Evolutionary conservation across 2,329 filamentous ascomycete species (phyloP).

Genomic region (Ceratocystis eucalypticola): DNA sequence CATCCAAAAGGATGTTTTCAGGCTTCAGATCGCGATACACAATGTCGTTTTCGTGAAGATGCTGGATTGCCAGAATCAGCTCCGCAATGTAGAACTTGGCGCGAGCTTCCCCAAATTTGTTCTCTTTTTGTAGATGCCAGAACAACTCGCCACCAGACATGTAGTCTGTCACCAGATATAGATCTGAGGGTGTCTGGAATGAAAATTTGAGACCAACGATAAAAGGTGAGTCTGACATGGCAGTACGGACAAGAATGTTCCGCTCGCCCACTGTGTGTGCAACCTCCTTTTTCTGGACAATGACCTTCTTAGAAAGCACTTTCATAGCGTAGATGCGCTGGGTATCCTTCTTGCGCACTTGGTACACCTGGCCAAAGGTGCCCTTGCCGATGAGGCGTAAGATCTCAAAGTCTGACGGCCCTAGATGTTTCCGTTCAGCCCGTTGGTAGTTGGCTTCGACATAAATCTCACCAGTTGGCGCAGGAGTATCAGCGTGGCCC

Average conservation of each 20-base stretch:
- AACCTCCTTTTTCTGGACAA: constrained; percentile 98
- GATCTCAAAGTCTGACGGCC: constrained; percentile 90
- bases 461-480: constrained; percentile 75
- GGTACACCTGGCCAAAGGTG: constrained; percentile 96
- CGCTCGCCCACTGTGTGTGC: constrained; percentile 93
- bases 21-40: constrained; percentile 96
- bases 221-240: constrained; percentile 89
- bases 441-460: constrained; percentile 77
- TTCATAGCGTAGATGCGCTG: constrained; percentile 98
- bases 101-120: constrained; percentile 82
- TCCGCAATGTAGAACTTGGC: constrained; percentile 99
- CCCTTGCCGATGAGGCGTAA: constrained; percentile 94
- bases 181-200: constrained; percentile 90
- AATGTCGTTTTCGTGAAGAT: constrained; percentile 92
- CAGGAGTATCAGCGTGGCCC: constrained; percentile 57
- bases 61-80: constrained; percentile 85
- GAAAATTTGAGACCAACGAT: constrained; percentile 98
- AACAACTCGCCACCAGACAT: constrained; percentile 98
- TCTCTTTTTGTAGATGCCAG: constrained; percentile 96
- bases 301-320: constrained; percentile 97
- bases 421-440: constrained; percentile 79
- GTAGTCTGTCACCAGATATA: constrained; percentile 97
- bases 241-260: constrained; percentile 92
- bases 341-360: constrained; percentile 94
- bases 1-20: constrained; percentile 92